Conservation (phyloP, 345 rosid species). For the Euphorbia lathyris region DNA sequence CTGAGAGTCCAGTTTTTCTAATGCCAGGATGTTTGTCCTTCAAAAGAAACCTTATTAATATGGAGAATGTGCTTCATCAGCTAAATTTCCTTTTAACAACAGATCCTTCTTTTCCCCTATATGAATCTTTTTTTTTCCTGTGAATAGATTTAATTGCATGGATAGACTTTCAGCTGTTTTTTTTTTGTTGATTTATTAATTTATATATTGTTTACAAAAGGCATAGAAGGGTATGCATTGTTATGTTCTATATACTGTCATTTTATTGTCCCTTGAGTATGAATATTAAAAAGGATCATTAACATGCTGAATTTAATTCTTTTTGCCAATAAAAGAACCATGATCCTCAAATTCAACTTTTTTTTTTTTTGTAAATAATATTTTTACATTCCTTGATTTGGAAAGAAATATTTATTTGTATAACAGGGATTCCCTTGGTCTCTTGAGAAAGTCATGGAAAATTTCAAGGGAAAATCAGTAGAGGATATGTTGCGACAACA, state of each 20-base stretch:
- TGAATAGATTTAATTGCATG: not conserved
- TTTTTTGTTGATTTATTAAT: not conserved
- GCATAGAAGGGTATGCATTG: not conserved
- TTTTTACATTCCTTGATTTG: not conserved
- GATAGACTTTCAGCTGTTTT: not conserved
- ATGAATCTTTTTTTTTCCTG: not conserved
- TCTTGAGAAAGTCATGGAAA: conserved; percentile 16
- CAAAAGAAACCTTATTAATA: not conserved
- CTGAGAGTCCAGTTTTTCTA: no score
- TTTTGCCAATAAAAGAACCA: not conserved
- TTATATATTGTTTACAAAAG: not conserved
- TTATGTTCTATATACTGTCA: not conserved
- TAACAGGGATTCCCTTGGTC: conserved; percentile 56
- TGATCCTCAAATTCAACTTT: not conserved
- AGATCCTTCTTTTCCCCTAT: not conserved
- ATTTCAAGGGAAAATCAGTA: conserved; percentile 25
- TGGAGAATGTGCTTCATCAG: not conserved
- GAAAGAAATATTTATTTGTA: not conserved
- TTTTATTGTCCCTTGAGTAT: not conserved
- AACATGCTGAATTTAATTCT: not conserved
- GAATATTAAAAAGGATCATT: not conserved
- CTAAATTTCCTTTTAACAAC: not conserved
- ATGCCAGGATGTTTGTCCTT: not conserved
- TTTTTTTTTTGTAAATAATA: not conserved
- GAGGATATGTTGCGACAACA: conserved; percentile 30